Evolutionary conservation across 257 asterid genomes (phyloP), one percentile per base, ranked within the genome.

Genomic region (Capsicum baccatum): DNA sequence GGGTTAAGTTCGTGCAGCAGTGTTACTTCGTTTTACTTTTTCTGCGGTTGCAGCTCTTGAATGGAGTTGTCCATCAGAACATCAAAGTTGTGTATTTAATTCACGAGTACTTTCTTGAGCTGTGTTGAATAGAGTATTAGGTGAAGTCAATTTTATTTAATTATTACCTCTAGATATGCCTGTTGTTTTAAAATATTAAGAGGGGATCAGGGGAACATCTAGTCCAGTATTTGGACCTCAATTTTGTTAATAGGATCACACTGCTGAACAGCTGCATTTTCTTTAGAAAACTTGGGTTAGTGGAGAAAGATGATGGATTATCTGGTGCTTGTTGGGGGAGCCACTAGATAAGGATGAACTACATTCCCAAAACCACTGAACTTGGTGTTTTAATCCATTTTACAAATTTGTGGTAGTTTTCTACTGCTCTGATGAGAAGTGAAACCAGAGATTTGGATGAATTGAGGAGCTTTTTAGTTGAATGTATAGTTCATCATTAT

Each of bases 391-490:
- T 54, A 64, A 78, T 26, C 33, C 82, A 52, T 78, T 57, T 78
- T 54, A 64, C 50, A 54, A 54, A 14, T 54, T 54, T 54, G 15
- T 78, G 64, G 6, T 78, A 33, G 50, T 37, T 16, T 76, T 55
- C 8, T 14, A 33, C 33, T 78, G 66, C 64, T 54, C 19, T 5
- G 48, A 21, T 33, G 82, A 52, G 82, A 54, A 54, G 64, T 26
- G 64, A 78, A 54, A 54, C 82, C 14, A 64, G 50, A 78, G 13
- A 33, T 26, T 78, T 54, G 10, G 44, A 33, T 78, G 48, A 54
- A 55, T 52, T 78, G 82, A 26, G 82, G 64, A 52, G 2, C 15
- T 78, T 26, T 78, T 54, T 78, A 58, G 81, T 74, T 74, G 81
- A 50, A 74, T 19, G 42, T 50, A 13, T 52, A 50, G 62, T 74